Conservation (phyloP, 768 basidiomycete species). For the Tulasnella sp. region DNA sequence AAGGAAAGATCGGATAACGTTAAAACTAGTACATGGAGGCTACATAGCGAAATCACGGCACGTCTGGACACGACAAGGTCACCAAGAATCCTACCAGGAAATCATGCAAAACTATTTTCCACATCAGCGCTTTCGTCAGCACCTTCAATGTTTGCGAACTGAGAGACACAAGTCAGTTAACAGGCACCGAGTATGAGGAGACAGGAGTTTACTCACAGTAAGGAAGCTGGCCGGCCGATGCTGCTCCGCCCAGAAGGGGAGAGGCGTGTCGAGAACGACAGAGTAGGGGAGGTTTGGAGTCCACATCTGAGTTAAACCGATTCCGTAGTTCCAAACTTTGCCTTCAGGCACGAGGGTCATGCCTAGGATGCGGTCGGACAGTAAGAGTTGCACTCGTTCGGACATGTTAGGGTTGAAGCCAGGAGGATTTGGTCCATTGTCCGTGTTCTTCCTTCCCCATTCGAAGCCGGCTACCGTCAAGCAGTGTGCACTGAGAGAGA, state of each 20-base stretch:
- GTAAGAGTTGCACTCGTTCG: conserved; percentile 86
- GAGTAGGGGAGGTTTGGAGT: conserved; percentile 76
- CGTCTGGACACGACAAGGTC: background rate
- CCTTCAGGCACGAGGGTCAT: conserved; percentile 96
- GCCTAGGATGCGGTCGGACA: conserved; percentile 94
- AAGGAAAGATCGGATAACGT: conserved; percentile 9
- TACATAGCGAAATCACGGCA: background rate
- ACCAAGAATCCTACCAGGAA: background rate
- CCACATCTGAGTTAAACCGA: conserved; percentile 92
- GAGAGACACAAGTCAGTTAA: conserved; percentile 29
- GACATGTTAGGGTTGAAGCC: conserved; percentile 99
- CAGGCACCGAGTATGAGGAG: background rate
- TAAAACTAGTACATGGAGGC: background rate
- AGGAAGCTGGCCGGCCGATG: conserved; percentile 94
- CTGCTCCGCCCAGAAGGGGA: conserved; percentile 94
- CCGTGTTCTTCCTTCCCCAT: conserved; percentile 94
- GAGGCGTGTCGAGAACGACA: conserved; percentile 88
- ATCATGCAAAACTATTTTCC: conserved; percentile 89
- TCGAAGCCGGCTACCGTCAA: conserved; percentile 92
- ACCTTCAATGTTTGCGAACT: conserved; percentile 89
- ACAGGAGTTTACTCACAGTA: conserved; percentile 58
- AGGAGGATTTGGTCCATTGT: conserved; percentile 79
- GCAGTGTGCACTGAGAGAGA: conserved; percentile 91
- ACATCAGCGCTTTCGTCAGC: conserved; percentile 95
- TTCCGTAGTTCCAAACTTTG: conserved; percentile 95